A percentile compares a stretch with the other conserved stretches of the same genome.
Conservation (phyloP, 1,284 basidiomycete genomes). For the Leccinum pallidistipes region DNA sequence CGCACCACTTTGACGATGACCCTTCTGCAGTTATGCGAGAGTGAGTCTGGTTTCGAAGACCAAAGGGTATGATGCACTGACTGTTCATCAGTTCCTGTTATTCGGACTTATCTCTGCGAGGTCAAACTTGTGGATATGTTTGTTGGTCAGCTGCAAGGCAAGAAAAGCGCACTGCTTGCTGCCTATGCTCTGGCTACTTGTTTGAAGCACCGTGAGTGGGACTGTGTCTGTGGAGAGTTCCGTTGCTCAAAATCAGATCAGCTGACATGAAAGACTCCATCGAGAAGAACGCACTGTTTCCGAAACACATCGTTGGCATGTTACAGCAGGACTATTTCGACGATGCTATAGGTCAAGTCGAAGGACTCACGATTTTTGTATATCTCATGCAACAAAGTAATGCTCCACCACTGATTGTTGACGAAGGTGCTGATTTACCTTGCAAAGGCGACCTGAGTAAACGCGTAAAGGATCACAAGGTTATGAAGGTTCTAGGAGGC, state of each 20-base stretch:
- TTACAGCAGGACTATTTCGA: slow-evolving; percentile 13
- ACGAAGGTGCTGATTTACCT: not conserved
- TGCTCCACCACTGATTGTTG: not conserved
- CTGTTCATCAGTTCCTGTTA: not conserved
- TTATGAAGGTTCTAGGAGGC: slow-evolving; percentile 13
- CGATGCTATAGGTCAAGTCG: slow-evolving; percentile 8
- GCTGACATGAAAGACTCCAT: slow-evolving; percentile 14
- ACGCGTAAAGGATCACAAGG: slow-evolving; percentile 6
- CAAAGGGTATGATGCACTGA: not conserved
- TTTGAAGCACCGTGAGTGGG: slow-evolving; percentile 15
- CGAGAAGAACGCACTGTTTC: not conserved
- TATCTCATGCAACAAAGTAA: slow-evolving; percentile 16
- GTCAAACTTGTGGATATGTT: slow-evolving; percentile 2
- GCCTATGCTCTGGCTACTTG: slow-evolving; percentile 18
- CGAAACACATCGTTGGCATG: slow-evolving; percentile 11
- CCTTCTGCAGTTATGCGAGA: slow-evolving; percentile 6
- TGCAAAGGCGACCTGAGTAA: not conserved
- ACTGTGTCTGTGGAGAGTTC: fast-evolving
- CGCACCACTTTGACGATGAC: slow-evolving; percentile 25
- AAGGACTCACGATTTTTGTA: slow-evolving; percentile 12
- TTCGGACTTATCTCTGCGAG: slow-evolving; percentile 5
- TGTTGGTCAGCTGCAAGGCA: slow-evolving; percentile 14
- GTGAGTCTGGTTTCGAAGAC: not conserved
- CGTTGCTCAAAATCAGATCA: not conserved
- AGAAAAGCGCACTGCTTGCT: slow-evolving; percentile 10